These are phyloP conservation scores for Fraxinus excelsior DNA, from an alignment of 257 asterid species.

Conservation along the genomic window DNA sequence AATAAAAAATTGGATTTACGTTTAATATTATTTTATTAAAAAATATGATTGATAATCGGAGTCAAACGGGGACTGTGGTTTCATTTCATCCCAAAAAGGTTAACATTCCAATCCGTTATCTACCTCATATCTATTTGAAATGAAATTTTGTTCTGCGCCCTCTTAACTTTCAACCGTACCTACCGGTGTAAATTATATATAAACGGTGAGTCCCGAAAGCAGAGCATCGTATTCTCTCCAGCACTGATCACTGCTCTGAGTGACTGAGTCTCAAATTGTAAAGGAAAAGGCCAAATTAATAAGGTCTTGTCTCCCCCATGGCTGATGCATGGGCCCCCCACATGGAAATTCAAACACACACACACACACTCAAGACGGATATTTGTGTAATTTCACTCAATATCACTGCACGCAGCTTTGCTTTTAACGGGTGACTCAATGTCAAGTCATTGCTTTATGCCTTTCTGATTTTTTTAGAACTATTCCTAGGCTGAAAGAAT, in stretches of 20 bases:
- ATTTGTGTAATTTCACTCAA: not conserved
- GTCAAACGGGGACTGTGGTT: no score
- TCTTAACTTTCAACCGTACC: no score
- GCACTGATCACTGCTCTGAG: not conserved
- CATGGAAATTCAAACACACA: not conserved
- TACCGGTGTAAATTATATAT: not conserved
- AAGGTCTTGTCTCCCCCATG: conserved; percentile 28
- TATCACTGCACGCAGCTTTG: not conserved
- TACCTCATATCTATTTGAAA: no score
- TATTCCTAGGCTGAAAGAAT: not conserved
- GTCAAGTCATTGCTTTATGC: not conserved
- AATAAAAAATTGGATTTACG: no score
- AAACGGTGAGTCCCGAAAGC: not conserved
- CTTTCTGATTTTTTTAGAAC: not conserved
- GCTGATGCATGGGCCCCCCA: conserved; percentile 22
- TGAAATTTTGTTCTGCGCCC: no score
- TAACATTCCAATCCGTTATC: no score
- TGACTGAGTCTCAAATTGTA: no score
- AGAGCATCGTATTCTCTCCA: conserved; percentile 29
- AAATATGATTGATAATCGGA: no score
- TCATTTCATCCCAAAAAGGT: no score
- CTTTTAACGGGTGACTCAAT: not conserved
- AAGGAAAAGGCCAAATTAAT: conserved; percentile 20
- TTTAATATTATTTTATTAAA: no score
- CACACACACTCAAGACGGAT: no score